Evolutionary conservation across 371 early-diverging fungal species (phyloP), one percentile per base, ranked within the genome.

Genomic region (Mucor piriformis): DNA sequence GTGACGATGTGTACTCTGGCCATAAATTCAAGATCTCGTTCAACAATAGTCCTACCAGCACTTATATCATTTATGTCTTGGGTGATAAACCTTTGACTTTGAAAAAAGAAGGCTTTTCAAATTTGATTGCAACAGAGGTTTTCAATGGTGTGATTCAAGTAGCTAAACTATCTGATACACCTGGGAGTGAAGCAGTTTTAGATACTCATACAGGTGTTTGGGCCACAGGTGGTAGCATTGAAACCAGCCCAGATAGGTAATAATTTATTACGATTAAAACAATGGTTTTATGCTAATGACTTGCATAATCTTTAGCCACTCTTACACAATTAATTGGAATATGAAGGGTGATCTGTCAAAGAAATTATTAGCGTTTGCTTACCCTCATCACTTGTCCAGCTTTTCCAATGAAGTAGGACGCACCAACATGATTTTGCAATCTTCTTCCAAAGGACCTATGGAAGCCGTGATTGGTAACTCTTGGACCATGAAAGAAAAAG

Each of bases 371-470:
- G 74, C 71, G 18, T 77, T 80, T 52, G 79, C 88, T 1, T 76
- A 88, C 23, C 79, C 85, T 20, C 89, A 88, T 47, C 89, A 88
- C 42, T 40, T 73, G 3, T 49, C 70, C 0, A 54, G 76, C 0
- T 54, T 90, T 16, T 6, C 18, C 2, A 20, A 50, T 8, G 59
- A 67, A 56, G 16, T 59, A 4, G 29, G 65, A 50, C 23, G 56
- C 27, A 64, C 73, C 23, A n/a, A 46, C 0, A 27, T 82, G 8
- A 52, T 34, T 3, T 51, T 77, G 12, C 67, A 59, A 61, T 86
- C 82, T 25, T 74, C 81, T 18, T 70, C 87, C 35, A 91, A 91
- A 63, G 92, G 92, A 1, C 60, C 75, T 23, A 82, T 92, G 85
- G 67, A 73, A 2, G 89, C 88, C 0, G 83, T 90, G 0, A 52